Percentiles rank a stretch among this genome's conserved stretches.
Conservation (phyloP, 441 rosid genomes). For the Mallotus repandus region DNA sequence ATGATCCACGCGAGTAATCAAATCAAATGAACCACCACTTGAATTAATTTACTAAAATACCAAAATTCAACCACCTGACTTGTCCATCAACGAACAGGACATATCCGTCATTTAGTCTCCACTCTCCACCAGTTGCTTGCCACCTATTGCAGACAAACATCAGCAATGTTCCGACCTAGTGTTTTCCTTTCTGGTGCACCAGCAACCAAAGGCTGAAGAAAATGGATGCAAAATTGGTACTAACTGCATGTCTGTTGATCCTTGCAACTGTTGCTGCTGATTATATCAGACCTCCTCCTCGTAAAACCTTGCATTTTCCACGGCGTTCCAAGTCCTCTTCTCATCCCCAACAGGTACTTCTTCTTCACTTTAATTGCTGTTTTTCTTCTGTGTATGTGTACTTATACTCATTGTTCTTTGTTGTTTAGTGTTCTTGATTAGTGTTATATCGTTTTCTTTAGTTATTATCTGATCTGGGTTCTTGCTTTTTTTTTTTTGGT, state of each 20-base stretch:
- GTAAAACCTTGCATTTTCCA: constrained; percentile 64
- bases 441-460: constrained; percentile 4
- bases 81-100: not conserved
- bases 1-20: too few relatives aligned
- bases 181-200: not conserved
- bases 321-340: constrained; percentile 50
- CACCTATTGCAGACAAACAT: not conserved
- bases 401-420: not conserved
- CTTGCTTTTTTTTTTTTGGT: not conserved
- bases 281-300: constrained; percentile 74
- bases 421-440: not conserved
- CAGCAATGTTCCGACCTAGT: too few relatives aligned
- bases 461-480: constrained; percentile 30
- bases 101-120: not conserved
- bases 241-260: constrained; percentile 29
- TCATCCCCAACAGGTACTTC: constrained; percentile 70
- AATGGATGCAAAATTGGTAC: constrained; percentile 32
- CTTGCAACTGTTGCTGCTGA: constrained; percentile 43
- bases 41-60: too few relatives aligned
- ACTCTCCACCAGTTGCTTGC: not conserved
- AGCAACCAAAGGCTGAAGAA: not conserved
- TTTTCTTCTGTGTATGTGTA: not conserved
- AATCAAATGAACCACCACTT: too few relatives aligned
- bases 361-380: not conserved
- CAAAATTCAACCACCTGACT: too few relatives aligned